These are phyloP conservation scores for Filobasidium floriforme DNA, from an alignment of 768 basidiomycete genomes.

Conservation along the genomic window DNA sequence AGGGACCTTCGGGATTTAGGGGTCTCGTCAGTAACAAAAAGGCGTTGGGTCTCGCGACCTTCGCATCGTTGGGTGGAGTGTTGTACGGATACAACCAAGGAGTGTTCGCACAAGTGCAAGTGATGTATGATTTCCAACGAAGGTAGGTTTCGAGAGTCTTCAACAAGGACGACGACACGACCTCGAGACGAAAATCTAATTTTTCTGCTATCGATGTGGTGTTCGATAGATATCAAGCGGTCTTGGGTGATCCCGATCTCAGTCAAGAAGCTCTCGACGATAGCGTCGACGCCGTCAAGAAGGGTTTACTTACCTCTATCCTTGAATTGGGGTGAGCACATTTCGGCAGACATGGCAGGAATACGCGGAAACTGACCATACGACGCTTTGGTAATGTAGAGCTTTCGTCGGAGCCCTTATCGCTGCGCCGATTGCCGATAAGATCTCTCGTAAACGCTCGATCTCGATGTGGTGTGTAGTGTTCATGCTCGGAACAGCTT, in stretches of 20 bases:
- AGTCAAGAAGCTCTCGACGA: slow-evolving; percentile 1
- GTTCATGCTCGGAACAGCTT: slow-evolving; percentile 61
- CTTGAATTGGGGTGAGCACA: slow-evolving; percentile 1
- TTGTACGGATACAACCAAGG: slow-evolving; percentile 51
- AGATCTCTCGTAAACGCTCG: slow-evolving; percentile 57
- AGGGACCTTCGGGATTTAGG: slow-evolving; percentile 14
- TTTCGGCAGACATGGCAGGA: background rate
- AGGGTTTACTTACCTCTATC: slow-evolving; percentile 15
- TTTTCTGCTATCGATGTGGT: no score
- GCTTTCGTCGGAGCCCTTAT: slow-evolving; percentile 58
- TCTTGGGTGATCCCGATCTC: background rate
- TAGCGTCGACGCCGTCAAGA: background rate
- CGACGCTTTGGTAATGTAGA: background rate
- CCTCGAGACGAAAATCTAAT: no score
- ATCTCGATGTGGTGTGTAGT: slow-evolving; percentile 61
- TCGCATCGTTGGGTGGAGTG: slow-evolving; percentile 72
- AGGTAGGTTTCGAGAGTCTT: no score
- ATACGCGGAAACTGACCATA: background rate
- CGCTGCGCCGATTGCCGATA: slow-evolving; percentile 63
- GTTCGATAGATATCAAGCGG: background rate
- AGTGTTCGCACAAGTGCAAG: slow-evolving; percentile 70
- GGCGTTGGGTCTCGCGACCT: slow-evolving; percentile 62
- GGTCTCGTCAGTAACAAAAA: slow-evolving; percentile 50
- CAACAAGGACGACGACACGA: no score
- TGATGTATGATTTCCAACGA: slow-evolving; percentile 46